These are phyloP conservation scores for Blumeria graminis DNA, from an alignment of 2,329 filamentous ascomycete genomes.

Conservation along the genomic window DNA sequence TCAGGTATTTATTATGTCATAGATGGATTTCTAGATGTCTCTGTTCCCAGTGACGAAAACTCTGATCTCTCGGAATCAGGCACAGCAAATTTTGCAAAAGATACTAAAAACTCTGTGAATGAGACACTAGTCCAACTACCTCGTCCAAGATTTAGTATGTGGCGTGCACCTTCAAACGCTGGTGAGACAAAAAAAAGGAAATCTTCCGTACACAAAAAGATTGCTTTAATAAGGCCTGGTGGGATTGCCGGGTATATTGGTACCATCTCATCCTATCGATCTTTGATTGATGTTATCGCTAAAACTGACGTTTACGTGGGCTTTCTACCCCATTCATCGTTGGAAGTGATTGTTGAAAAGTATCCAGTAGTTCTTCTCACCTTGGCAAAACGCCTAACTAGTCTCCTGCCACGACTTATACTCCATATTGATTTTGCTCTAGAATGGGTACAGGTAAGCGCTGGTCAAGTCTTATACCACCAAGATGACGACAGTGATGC, in stretches of 20 bases:
- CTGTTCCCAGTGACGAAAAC: conserved; percentile 38
- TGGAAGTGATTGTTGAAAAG: conserved; percentile 79
- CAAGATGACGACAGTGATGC: conserved; percentile 90
- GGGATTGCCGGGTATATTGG: conserved; percentile 86
- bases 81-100: conserved; percentile 7
- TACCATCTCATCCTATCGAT: conserved; percentile 81
- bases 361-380: conserved; percentile 84
- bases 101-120: conserved; percentile 8
- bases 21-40: conserved; percentile 87
- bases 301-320: conserved; percentile 98
- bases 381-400: conserved; percentile 86
- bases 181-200: conserved; percentile 18
- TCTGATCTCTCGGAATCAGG: conserved; percentile 13
- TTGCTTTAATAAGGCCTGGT: conserved; percentile 84
- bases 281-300: conserved; percentile 86
- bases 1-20: conserved; percentile 94
- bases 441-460: conserved; percentile 93
- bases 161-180: conserved; percentile 11
- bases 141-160: conserved; percentile 20
- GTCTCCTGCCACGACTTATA: conserved; percentile 66
- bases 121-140: conserved; percentile 22
- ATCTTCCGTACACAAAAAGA: conserved; percentile 35
- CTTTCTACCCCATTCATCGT: conserved; percentile 61
- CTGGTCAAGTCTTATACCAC: conserved; percentile 83
- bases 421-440: conserved; percentile 94